phyloP scores from a whole-genome alignment of 495 filamentous ascomycete species.

The Pseudevernia furfuracea region DNA sequence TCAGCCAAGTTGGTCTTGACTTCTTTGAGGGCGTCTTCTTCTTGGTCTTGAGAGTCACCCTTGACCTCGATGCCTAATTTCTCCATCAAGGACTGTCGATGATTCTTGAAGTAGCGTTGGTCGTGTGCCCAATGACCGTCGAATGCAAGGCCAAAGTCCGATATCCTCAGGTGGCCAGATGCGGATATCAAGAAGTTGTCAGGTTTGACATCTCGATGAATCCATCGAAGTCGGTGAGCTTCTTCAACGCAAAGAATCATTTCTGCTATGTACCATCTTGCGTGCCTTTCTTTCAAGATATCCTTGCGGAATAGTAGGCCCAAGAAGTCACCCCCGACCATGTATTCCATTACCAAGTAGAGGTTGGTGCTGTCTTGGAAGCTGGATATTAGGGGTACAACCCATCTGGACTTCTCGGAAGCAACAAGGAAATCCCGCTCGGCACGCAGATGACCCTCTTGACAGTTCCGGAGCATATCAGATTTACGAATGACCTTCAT shows the following conservation, averaged over 20 bases:
- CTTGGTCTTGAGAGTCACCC: conserved; percentile 67
- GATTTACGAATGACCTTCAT: conserved; percentile 97
- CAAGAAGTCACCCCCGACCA: conserved; percentile 91
- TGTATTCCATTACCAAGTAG: conserved; percentile 95
- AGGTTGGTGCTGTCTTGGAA: conserved; percentile 80
- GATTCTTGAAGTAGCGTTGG: conserved; percentile 72
- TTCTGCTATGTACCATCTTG: conserved; percentile 83
- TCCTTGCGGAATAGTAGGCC: conserved; percentile 76
- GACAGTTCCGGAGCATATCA: conserved; percentile 78
- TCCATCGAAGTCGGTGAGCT: conserved; percentile 76
- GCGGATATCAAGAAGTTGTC: conserved; percentile 91
- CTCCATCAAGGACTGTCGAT: conserved; percentile 66
- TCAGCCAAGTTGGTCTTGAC: conserved; percentile 42
- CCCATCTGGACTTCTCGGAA: conserved; percentile 74
- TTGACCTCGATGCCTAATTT: conserved; percentile 66
- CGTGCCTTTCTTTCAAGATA: conserved; percentile 65
- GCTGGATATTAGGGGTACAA: conserved; percentile 78
- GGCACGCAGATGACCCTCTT: conserved; percentile 86
- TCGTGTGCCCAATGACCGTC: conserved; percentile 93
- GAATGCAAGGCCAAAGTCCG: conserved; percentile 90
- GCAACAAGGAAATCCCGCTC: conserved; percentile 87
- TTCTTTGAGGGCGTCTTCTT: conserved; percentile 44
- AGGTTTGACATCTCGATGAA: conserved; percentile 92
- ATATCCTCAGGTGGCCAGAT: conserved; percentile 86
- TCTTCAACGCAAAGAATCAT: conserved; percentile 95